These are phyloP conservation scores for Metschnikowia drakensbergensis DNA, from an alignment of 805 yeast genomes.

Conservation along the genomic window DNA sequence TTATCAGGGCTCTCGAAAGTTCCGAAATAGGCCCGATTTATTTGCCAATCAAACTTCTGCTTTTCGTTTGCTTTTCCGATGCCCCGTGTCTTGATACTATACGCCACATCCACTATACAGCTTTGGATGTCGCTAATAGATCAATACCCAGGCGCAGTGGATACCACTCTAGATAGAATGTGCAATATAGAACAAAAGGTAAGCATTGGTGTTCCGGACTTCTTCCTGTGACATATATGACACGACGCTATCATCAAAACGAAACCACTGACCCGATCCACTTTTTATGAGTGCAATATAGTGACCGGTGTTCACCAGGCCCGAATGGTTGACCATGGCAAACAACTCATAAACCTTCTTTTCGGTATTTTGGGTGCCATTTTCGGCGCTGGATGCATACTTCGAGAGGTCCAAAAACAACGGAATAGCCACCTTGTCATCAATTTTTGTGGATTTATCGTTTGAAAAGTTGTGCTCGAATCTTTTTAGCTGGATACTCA, in stretches of 20 bases:
- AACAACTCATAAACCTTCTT: slow-evolving; percentile 68
- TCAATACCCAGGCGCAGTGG: neutral
- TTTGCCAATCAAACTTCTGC: too few species aligned
- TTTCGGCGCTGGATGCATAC: slow-evolving; percentile 36
- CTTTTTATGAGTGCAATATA: slow-evolving; percentile 76
- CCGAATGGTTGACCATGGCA: slow-evolving; percentile 85
- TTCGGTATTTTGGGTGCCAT: neutral
- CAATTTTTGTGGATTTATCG: slow-evolving; percentile 63
- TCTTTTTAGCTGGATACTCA: slow-evolving; percentile 81
- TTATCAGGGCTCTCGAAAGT: too few species aligned
- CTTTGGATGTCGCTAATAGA: too few species aligned
- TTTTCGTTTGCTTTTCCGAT: too few species aligned
- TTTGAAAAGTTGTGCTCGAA: slow-evolving; percentile 56
- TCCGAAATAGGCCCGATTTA: too few species aligned
- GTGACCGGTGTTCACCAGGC: slow-evolving; percentile 95
- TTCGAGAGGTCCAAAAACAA: slow-evolving; percentile 65
- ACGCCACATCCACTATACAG: too few species aligned
- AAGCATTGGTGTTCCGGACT: slow-evolving; percentile 72
- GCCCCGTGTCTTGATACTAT: too few species aligned
- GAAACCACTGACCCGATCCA: slow-evolving; percentile 78
- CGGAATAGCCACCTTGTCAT: slow-evolving; percentile 70
- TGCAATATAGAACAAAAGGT: slow-evolving; percentile 67
- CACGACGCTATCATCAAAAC: slow-evolving; percentile 85
- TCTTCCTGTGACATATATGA: slow-evolving; percentile 59
- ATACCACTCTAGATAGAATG: slow-evolving; percentile 31